Evolutionary conservation across 2,329 filamentous ascomycete genomes (phyloP).

Genomic region (Ophiostoma himal-ulmi): DNA sequence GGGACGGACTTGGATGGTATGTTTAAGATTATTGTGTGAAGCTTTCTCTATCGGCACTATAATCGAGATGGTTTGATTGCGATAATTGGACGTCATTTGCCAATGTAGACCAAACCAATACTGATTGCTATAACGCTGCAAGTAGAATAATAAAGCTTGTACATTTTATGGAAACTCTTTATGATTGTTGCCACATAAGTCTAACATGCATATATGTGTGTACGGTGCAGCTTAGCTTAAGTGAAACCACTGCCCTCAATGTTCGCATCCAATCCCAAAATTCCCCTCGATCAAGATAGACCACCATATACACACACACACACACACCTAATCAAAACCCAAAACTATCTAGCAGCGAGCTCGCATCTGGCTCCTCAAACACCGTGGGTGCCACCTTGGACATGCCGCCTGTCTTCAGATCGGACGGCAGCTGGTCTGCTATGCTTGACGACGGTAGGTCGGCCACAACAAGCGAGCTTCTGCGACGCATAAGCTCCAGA

Average conservation of each 20-base stretch:
- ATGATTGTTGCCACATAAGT: neutral
- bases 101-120: neutral
- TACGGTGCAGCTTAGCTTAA: neutral
- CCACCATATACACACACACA: neutral
- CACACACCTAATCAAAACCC: conserved; percentile 56
- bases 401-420: conserved; percentile 40
- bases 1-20: neutral
- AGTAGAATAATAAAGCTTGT: neutral
- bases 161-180: neutral
- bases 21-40: neutral
- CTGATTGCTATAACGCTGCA: neutral
- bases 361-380: conserved; percentile 89
- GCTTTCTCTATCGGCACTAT: neutral
- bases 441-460: conserved; percentile 53
- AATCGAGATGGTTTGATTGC: neutral
- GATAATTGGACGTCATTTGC: neutral
- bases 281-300: neutral
- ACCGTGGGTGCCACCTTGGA: conserved; percentile 61
- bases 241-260: neutral
- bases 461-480: conserved; percentile 73
- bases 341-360: conserved; percentile 84
- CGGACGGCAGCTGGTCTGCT: conserved; percentile 32
- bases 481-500: conserved; percentile 60
- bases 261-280: neutral
- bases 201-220: neutral